A percentile compares a stretch with the other conserved stretches of the same genome.
These are phyloP conservation scores for Gossypium bickii DNA, from an alignment of 345 rosid species.

Conservation along the genomic window DNA sequence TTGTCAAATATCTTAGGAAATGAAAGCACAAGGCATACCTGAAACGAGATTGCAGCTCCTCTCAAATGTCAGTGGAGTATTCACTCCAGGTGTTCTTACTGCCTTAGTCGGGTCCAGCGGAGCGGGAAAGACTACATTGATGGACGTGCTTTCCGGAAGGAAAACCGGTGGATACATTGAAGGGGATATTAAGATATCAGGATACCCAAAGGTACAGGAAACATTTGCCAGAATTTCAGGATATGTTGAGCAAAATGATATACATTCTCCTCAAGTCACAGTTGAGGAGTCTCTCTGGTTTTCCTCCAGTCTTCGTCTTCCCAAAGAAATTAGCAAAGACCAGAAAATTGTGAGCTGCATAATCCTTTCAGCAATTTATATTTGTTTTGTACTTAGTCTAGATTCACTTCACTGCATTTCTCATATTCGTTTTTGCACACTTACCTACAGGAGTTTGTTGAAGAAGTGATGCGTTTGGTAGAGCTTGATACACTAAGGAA, in stretches of 20 bases:
- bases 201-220: slow-evolving; percentile 65
- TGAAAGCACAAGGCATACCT: slow-evolving; percentile 64
- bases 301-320: slow-evolving; percentile 79
- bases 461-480: slow-evolving; percentile 85
- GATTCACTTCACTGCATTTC: neutral
- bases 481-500: slow-evolving; percentile 68
- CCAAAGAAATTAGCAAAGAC: slow-evolving; percentile 64
- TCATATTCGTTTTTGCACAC: slow-evolving; percentile 5
- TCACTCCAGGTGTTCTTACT: slow-evolving; percentile 88
- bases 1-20: slow-evolving; percentile 43
- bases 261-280: slow-evolving; percentile 96
- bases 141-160: slow-evolving; percentile 97
- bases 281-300: slow-evolving; percentile 90
- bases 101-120: slow-evolving; percentile 98
- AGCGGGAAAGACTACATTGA: slow-evolving; percentile 91
- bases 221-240: slow-evolving; percentile 94
- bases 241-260: slow-evolving; percentile 94
- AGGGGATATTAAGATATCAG: slow-evolving; percentile 81
- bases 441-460: slow-evolving; percentile 79
- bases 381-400: slow-evolving; percentile 7
- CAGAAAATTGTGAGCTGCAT: slow-evolving; percentile 44
- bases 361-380: neutral
- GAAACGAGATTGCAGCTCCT: slow-evolving; percentile 63
- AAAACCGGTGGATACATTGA: slow-evolving; percentile 91
- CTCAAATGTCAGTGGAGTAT: slow-evolving; percentile 80